Conservation (phyloP, 441 rosid genomes). For the Bruguiera hainesii region DNA sequence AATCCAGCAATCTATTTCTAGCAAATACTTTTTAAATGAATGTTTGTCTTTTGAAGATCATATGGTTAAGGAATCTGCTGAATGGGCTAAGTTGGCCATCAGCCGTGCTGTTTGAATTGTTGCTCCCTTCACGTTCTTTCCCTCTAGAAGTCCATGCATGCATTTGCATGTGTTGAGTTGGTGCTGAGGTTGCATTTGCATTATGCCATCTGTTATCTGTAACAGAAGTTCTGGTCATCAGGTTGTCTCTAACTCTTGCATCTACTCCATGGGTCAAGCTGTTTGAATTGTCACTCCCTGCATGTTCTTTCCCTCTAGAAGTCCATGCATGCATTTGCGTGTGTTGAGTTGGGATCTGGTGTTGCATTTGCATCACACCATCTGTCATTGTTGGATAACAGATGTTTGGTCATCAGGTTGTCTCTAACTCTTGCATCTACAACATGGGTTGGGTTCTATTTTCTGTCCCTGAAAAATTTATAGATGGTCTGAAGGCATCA, state of each 20-base stretch:
- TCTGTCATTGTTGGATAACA: slow-evolving; percentile 34
- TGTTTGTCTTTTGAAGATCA: slow-evolving; percentile 51
- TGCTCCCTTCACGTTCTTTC: slow-evolving; percentile 1
- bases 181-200: slow-evolving; percentile 5
- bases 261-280: slow-evolving; percentile 33
- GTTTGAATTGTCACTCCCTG: slow-evolving; percentile 32
- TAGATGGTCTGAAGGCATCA: background rate
- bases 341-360: slow-evolving; percentile 26
- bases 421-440: slow-evolving; percentile 40
- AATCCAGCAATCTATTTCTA: slow-evolving; percentile 49
- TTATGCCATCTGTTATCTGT: slow-evolving; percentile 41
- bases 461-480: slow-evolving; percentile 19
- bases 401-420: slow-evolving; percentile 31
- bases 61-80: slow-evolving; percentile 81
- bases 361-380: slow-evolving; percentile 30
- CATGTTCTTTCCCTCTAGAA: slow-evolving; percentile 26
- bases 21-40: slow-evolving; percentile 50
- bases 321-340: slow-evolving; percentile 52
- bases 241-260: slow-evolving; percentile 35
- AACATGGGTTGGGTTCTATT: slow-evolving; percentile 24
- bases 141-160: slow-evolving; percentile 44
- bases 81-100: slow-evolving; percentile 59
- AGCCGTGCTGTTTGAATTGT: slow-evolving; percentile 36
- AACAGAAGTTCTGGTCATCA: slow-evolving; percentile 29
- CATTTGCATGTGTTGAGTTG: slow-evolving; percentile 46